Evolutionary conservation across 306 rosid genomes (phyloP), one percentile per base, ranked within the genome.

Genomic region (Abrus precatorius): DNA sequence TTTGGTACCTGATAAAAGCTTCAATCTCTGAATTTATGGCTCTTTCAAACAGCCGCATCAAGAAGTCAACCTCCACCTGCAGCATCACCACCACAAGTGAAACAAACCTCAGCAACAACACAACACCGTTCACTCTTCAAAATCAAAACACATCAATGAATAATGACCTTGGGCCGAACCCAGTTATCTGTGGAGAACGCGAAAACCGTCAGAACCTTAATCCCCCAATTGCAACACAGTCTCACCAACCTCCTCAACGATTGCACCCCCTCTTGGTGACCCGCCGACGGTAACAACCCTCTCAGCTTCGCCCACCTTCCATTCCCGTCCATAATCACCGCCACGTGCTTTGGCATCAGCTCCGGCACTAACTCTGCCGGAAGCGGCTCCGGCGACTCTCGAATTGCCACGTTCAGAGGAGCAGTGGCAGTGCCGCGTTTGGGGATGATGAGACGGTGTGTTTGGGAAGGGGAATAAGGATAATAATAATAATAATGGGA

Each of bases 341-440:
- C 98, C 81, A 94, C 97, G 80, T 94, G 98, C 79, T 82, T 94
- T 63, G 95, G 97, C 91, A 94, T 84, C 81, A 86, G 43, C 66
- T 92, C 97, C 69, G 56, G 74, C 40, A 27, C 56, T 1, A 94
- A 92, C 33, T 73, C 91, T 4, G 8, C 49, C 7, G 92, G 97
- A 6, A 89, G 0, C 33, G 84, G 84, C 76, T 86, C 91, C 1
- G 29, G 50, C 70, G 56, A 50, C 14, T 65, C 74, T 6, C 34
- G 20, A 20, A 20, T 20, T 20, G 20, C 20, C 20, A 20, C 20
- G 20, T 20, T 20, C 20, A 20, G 20, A 20, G 20, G 20, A 20
- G 20, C 20, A 20, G 20, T 20, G 20, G 20, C 20, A 68, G 12
- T 0, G 56, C 80, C 64, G 44, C 82, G 48, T 70, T 80, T 1